Conservation (phyloP, 768 basidiomycete species). For the Strobilomyces echinocephalus region DNA sequence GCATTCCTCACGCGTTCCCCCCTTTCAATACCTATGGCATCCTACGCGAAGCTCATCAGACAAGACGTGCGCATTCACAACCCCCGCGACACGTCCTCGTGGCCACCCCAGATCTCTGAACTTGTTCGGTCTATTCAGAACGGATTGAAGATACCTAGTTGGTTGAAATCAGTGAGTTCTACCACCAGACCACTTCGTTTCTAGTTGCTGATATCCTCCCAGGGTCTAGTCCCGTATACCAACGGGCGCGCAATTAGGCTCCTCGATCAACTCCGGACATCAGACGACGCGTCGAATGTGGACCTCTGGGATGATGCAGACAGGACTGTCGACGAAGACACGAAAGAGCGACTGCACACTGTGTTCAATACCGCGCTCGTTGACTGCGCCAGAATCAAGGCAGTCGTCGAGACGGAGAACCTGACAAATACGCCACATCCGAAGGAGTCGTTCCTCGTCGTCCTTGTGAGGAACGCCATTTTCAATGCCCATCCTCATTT, state of each 20-base stretch:
- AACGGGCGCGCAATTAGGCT: neutral
- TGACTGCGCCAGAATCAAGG: conserved; percentile 4
- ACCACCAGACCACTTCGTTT: neutral
- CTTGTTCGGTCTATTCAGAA: neutral
- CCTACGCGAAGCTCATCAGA: neutral
- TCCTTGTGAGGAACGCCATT: conserved; percentile 4
- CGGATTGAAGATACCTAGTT: neutral
- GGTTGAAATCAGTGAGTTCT: conserved; percentile 1
- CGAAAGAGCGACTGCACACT: no score
- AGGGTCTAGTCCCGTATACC: neutral
- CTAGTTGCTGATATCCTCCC: neutral
- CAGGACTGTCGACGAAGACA: no score
- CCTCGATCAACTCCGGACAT: neutral
- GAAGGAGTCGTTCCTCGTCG: conserved; percentile 8
- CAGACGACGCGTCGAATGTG: no score
- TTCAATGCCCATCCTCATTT: neutral
- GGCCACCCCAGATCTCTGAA: neutral
- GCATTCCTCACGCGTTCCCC: neutral
- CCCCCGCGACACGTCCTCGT: neutral
- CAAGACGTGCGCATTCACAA: neutral
- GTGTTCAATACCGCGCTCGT: neutral
- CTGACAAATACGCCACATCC: neutral
- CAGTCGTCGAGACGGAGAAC: neutral
- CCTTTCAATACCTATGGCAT: no score
- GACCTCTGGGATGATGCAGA: no score